A percentile compares a stretch with the other conserved stretches of the same genome.
phyloP scores from a whole-genome alignment of 169 alveolate species.

The Pseudocohnilembus persalinus region DNA sequence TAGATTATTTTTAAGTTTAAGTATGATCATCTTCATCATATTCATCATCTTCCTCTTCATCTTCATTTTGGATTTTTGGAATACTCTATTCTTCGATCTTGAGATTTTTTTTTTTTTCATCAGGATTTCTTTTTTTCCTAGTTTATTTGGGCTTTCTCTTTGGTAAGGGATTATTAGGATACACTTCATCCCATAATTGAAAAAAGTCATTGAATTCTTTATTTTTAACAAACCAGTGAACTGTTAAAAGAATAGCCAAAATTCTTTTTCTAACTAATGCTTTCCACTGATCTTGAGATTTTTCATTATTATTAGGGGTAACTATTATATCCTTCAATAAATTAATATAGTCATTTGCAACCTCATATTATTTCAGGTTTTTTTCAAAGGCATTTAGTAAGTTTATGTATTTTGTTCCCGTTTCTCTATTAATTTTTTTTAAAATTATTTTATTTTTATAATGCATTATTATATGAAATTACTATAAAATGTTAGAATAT shows the following conservation, averaged over 20 bases:
- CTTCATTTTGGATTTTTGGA: background rate
- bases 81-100: background rate
- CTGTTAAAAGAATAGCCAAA: conserved; percentile 7
- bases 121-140: background rate
- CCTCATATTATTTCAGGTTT: conserved; percentile 1
- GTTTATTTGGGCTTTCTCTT: conserved; percentile 12
- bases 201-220: conserved; percentile 22
- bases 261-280: conserved; percentile 25
- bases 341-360: conserved; percentile 9
- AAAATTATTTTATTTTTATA: no score
- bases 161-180: conserved; percentile 13
- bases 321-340: conserved; percentile 3
- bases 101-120: background rate
- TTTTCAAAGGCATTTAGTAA: conserved; percentile 18
- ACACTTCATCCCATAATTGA: conserved; percentile 17
- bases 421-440: background rate
- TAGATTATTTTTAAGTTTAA: background rate
- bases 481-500: no score
- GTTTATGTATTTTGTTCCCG: conserved; percentile 14
- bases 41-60: background rate
- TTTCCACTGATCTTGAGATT: conserved; percentile 16
- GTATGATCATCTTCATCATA: background rate
- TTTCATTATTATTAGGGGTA: background rate
- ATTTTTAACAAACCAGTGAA: conserved; percentile 17
- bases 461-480: background rate